Evolutionary conservation across 345 rosid species (phyloP).

Genomic region (Diplotaxis tenuifolia): DNA sequence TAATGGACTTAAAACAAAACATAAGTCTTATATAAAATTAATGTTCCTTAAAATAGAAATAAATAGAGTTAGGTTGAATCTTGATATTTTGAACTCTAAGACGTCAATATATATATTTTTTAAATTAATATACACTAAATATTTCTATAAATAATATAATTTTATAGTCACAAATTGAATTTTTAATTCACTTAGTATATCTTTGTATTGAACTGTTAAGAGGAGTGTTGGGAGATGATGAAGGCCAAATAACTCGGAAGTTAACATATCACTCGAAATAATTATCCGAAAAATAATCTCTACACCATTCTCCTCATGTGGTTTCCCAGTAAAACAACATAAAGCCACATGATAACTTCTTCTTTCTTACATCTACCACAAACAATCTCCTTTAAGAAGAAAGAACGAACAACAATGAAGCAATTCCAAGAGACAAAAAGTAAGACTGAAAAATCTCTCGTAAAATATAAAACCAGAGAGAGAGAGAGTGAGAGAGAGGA

Average conservation of each 20-base stretch:
- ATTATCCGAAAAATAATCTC: constrained; percentile 21
- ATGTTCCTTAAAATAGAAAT: no score
- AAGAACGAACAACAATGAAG: constrained; percentile 20
- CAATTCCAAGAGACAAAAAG: constrained; percentile 7
- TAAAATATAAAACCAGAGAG: constrained; percentile 15
- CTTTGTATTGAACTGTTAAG: not conserved
- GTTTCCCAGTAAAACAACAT: constrained; percentile 39
- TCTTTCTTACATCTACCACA: constrained; percentile 33
- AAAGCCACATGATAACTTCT: constrained; percentile 34
- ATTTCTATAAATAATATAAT: no score
- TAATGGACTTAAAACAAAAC: no score
- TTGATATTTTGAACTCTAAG: not conserved
- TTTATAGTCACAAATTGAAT: no score
- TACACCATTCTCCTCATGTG: constrained; percentile 34
- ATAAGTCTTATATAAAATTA: no score
- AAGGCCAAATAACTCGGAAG: not conserved
- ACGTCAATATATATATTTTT: no score
- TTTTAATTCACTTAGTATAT: no score
- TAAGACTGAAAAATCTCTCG: constrained; percentile 27
- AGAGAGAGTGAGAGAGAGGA: constrained; percentile 23
- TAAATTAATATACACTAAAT: no score
- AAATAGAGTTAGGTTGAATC: not conserved
- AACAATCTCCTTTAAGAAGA: constrained; percentile 6
- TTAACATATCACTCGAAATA: constrained; percentile 21
- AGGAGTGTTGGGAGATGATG: not conserved